Evolutionary conservation across 176 grass and related monocot species (phyloP).

Genomic region (Triticum urartu): DNA sequence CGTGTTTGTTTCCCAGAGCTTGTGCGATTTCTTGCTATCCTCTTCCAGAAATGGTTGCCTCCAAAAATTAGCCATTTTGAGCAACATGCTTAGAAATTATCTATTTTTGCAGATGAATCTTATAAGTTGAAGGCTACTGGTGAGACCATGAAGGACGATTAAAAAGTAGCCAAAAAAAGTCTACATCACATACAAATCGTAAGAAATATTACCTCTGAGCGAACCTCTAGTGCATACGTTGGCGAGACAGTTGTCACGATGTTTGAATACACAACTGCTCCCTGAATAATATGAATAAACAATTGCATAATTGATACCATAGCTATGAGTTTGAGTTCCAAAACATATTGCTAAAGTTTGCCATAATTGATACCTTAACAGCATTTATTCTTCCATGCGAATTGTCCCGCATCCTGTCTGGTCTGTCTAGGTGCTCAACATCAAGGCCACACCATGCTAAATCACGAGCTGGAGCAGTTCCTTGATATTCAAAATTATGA

Average conservation of each 20-base stretch:
- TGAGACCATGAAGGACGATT: neutral
- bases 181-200: neutral
- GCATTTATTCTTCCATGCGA: constrained; percentile 86
- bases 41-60: neutral
- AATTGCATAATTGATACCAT: constrained; percentile 23
- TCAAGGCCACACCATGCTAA: constrained; percentile 86
- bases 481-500: constrained; percentile 99
- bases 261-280: constrained; percentile 95
- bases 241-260: constrained; percentile 97
- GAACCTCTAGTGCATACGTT: constrained; percentile 93
- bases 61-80: neutral
- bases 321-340: constrained; percentile 3
- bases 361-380: constrained; percentile 69
- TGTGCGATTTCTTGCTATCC: neutral
- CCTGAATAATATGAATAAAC: constrained; percentile 48
- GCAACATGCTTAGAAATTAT: neutral
- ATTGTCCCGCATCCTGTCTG: constrained; percentile 86
- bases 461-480: constrained; percentile 68
- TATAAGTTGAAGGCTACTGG: constrained; percentile 1
- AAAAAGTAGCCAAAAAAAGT: neutral
- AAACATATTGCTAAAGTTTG: constrained; percentile 26
- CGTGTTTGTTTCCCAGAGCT: neutral
- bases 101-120: neutral
- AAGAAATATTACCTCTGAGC: constrained; percentile 69
- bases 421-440: constrained; percentile 77